A percentile compares a stretch with the other conserved stretches of the same genome.
These are phyloP conservation scores for Paramecium biaurelia DNA, from an alignment of 73 alveolate species.

Conservation along the genomic window DNA sequence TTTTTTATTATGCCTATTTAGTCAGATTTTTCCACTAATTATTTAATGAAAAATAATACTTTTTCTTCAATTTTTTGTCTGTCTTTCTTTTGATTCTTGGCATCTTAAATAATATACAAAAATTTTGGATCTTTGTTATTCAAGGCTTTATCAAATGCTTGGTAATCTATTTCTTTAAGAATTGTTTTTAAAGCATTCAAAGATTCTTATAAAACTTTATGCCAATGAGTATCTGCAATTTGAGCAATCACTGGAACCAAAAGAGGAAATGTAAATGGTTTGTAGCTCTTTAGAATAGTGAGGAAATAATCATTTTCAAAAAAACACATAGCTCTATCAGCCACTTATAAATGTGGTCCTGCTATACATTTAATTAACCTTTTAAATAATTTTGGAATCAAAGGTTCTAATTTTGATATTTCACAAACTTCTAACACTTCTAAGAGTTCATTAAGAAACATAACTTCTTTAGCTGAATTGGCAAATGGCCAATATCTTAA, in stretches of 20 bases:
- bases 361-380: slow-evolving; percentile 87
- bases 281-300: slow-evolving; percentile 78
- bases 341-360: slow-evolving; percentile 90
- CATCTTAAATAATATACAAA: slow-evolving; percentile 10
- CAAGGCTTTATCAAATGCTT: slow-evolving; percentile 85
- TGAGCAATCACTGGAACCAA: slow-evolving; percentile 83
- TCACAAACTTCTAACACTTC: slow-evolving; percentile 93
- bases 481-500: slow-evolving; percentile 96
- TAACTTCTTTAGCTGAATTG: slow-evolving; percentile 92
- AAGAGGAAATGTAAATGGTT: slow-evolving; percentile 85
- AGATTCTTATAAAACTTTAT: slow-evolving; percentile 82
- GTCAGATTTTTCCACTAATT: slow-evolving; percentile 73
- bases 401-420: slow-evolving; percentile 80
- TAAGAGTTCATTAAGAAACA: slow-evolving; percentile 84
- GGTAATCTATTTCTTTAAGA: slow-evolving; percentile 85
- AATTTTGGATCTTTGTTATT: slow-evolving; percentile 60
- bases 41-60: neutral
- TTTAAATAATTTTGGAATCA: slow-evolving; percentile 83
- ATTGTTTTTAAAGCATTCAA: slow-evolving; percentile 84
- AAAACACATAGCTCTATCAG: slow-evolving; percentile 94
- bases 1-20: slow-evolving; percentile 39
- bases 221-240: slow-evolving; percentile 92
- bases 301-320: slow-evolving; percentile 88
- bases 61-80: slow-evolving; percentile 78
- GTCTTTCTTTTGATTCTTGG: slow-evolving; percentile 67